Conservation (phyloP, 306 rosid species). For the Prosopis cineraria region DNA sequence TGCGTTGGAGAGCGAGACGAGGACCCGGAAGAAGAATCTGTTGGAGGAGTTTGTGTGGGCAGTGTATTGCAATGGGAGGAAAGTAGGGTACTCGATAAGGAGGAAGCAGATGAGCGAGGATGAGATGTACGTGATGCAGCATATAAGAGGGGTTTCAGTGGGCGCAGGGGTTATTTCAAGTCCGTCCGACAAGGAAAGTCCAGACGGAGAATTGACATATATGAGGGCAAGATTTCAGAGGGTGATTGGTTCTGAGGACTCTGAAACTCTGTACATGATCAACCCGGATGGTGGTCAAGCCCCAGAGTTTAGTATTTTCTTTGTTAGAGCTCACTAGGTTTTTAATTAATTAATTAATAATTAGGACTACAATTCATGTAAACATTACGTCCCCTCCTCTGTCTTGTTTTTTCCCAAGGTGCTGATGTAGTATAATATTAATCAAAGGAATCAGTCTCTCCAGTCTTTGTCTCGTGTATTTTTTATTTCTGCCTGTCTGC, state of each 20-base stretch:
- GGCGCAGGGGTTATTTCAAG: constrained; percentile 92
- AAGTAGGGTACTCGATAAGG: constrained; percentile 81
- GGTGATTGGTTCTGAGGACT: constrained; percentile 87
- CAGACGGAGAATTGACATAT: constrained; percentile 84
- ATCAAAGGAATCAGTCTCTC: not conserved
- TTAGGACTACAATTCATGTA: not conserved
- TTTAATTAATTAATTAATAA: not conserved
- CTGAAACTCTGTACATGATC: constrained; percentile 83
- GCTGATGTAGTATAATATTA: not conserved
- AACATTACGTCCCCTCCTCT: not conserved
- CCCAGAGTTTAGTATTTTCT: constrained; percentile 88
- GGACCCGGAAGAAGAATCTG: constrained; percentile 70
- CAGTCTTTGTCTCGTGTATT: not conserved
- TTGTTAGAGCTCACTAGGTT: constrained; percentile 67
- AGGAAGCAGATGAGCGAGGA: constrained; percentile 81
- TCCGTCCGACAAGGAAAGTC: constrained; percentile 48
- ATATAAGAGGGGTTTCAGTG: constrained; percentile 89
- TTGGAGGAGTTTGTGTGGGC: constrained; percentile 93
- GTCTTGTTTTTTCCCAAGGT: not conserved
- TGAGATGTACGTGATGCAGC: constrained; percentile 91
- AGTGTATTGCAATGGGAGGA: constrained; percentile 88
- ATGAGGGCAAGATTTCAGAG: constrained; percentile 88
- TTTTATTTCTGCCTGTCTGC: not conserved
- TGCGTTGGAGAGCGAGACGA: constrained; percentile 94
- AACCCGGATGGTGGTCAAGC: constrained; percentile 82